phyloP scores from a whole-genome alignment of 495 filamentous ascomycete species.

The Hyaloscypha bicolor region DNA sequence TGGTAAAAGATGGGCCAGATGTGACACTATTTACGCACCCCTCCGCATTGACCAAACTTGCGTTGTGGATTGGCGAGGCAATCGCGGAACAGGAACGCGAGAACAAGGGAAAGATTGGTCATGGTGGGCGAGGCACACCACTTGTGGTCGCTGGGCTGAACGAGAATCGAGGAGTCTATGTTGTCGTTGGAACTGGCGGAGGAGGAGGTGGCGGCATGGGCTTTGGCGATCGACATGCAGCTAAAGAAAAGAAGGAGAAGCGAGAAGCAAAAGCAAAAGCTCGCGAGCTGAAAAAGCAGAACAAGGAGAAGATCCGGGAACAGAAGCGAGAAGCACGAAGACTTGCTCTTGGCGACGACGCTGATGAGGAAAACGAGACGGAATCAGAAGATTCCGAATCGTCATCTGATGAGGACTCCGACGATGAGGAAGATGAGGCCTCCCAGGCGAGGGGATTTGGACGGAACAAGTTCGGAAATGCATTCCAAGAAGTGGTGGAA shows the following conservation, averaged over 20 bases:
- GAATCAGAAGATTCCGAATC: slow-evolving; percentile 61
- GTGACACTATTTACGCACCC: slow-evolving; percentile 87
- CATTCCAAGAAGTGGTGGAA: slow-evolving; percentile 92
- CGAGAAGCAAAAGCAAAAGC: slow-evolving; percentile 62
- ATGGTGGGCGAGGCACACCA: slow-evolving; percentile 74
- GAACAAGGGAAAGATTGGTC: slow-evolving; percentile 63
- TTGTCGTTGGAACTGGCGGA: slow-evolving; percentile 85
- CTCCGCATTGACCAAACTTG: slow-evolving; percentile 87
- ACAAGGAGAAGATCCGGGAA: slow-evolving; percentile 62
- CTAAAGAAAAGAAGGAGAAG: slow-evolving; percentile 60
- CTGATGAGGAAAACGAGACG: slow-evolving; percentile 60
- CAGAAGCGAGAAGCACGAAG: slow-evolving; percentile 54
- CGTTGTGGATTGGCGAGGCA: slow-evolving; percentile 92
- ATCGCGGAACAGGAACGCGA: slow-evolving; percentile 87
- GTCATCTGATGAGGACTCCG: slow-evolving; percentile 46
- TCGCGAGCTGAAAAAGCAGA: slow-evolving; percentile 59
- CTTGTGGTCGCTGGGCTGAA: slow-evolving; percentile 89
- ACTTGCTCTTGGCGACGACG: slow-evolving; percentile 49
- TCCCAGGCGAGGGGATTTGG: slow-evolving; percentile 63
- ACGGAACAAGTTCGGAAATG: slow-evolving; percentile 86
- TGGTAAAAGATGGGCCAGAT: slow-evolving; percentile 94
- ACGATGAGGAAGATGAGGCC: slow-evolving; percentile 63
- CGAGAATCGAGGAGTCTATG: slow-evolving; percentile 85
- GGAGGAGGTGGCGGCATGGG: slow-evolving; percentile 52
- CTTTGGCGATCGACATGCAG: slow-evolving; percentile 61